Base-by-base conservation (phyloP, 1,139 yeast genomes). In the Suhomyces chickasaworum region DNA sequence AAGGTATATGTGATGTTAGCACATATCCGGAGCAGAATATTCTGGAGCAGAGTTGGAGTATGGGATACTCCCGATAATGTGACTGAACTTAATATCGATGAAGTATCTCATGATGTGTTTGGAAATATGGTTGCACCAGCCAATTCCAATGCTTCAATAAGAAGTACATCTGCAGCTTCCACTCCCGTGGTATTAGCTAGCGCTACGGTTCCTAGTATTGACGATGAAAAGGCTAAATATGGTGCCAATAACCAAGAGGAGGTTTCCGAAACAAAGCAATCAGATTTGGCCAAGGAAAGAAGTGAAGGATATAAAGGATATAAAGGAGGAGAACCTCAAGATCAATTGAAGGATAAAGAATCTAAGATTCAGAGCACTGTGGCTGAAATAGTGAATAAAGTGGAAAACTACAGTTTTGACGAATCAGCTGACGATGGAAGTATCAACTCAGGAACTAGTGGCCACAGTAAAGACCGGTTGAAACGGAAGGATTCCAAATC, bases 1-100 rank as follows among this genome's bases (percentile, higher is more conserved):
- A 61, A 61, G 49, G 50, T 62, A 30, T 63, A 61, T 52, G 52
- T 56, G 37, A 52, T 57, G 53, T 58, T 59, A 35, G 56, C 65
- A n/a, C 60, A 62, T 42, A 67, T 73, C 10, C 60, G 80, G 30
- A 60, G 64, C 46, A 72, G 71, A 58, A 74, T 90, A 55, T 89
- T 86, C 66, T 91, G 95, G 93, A 77, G 95, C n/a, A 83, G 89
- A 53, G 65, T 85, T 25, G 98, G 98, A 1, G 71, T 74, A 41
- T 80, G 84, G 84, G 83, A 76, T 50, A 69, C 69, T 41, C 62
- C 58, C 12, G 70, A 66, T 25, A 69, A 65, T 43, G 56, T 68
- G 7, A 63, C 56, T 38, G 69, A 66, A 40, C 45, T 48, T 21
- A 50, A 50, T 25, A 41, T 56, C 30, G 57, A 54, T 31, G 57